Evolutionary conservation across 148 eudicot species (phyloP).

Genomic region (Rhododendron henanense): DNA sequence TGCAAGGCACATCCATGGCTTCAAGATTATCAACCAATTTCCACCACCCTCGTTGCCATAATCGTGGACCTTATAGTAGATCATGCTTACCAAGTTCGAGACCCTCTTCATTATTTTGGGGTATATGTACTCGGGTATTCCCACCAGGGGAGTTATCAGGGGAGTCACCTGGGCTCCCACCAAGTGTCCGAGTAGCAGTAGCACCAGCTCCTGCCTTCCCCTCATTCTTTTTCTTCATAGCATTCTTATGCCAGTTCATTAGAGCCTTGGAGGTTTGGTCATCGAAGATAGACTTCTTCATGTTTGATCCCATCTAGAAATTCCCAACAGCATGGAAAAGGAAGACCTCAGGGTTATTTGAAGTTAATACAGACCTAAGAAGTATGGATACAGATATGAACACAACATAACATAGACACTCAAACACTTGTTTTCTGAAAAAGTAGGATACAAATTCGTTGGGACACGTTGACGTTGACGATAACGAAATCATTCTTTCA

Average conservation of each 20-base stretch:
- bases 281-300: constrained; percentile 85
- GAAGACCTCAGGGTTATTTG: not conserved
- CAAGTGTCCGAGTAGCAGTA: constrained; percentile 22
- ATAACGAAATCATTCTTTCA: not conserved
- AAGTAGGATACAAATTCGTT: not conserved
- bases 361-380: not conserved
- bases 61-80: constrained; percentile 17
- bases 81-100: not conserved
- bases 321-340: not conserved
- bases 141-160: constrained; percentile 12
- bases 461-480: not conserved
- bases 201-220: constrained; percentile 17
- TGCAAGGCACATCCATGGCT: not conserved
- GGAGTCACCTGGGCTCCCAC: constrained; percentile 21
- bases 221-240: constrained; percentile 41
- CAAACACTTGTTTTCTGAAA: not conserved
- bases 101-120: not conserved
- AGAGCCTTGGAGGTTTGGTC: constrained; percentile 87
- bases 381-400: not conserved
- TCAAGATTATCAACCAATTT: not conserved
- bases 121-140: not conserved
- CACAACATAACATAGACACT: not conserved
- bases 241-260: constrained; percentile 65
- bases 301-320: constrained; percentile 86
- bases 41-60: not conserved